Base-by-base conservation (phyloP, 2,329 filamentous ascomycete genomes). In the Pseudogymnoascus sp. region DNA sequence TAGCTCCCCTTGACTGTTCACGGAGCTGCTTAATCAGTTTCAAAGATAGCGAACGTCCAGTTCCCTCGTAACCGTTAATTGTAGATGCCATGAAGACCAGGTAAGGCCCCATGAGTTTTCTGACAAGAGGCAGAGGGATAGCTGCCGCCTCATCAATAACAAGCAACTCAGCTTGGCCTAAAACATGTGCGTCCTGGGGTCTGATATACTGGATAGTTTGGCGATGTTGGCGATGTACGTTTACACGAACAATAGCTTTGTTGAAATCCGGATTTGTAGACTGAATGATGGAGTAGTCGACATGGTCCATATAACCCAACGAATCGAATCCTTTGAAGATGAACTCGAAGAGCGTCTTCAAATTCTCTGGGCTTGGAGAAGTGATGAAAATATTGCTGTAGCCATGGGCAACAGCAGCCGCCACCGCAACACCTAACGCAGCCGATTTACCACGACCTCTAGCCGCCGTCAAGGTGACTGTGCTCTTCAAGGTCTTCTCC, bases 321-420 rank as follows among this genome's bases (percentile, higher is more conserved):
- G 93, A 90, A 74, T 99, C 95, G 71, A 99, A 99, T 0, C 93
- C 95, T 76, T 97, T 97, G 82, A 99, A 97, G 17, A 99, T 85
- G 71, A 99, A 99, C 72, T 99, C 93, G 74, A 99, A 99, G 7
- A 99, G 81, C 0, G 95, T 99, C 79, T 97, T 99, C 82, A 99
- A 82, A 77, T 99, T 99, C 78, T 99, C 96, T 0, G 95, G 95
- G 66, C 91, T 97, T 0, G 93, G 93, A 1, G 93, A 97, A 1
- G 95, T 99, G 74, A 99, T 96, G 78, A 99, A 99, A 71, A 99
- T 96, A 76, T 99, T 99, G 80, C 92, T 96, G 77, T 99, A 99
- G 26, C 95, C 95, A 73, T 97, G 90, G 1, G 95, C 93, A 50
- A 99, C 85, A 1, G 96, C 96, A 2, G 95, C 92, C 3, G 95